A percentile compares a stretch with the other conserved stretches of the same genome.
Conservation (phyloP, 2,329 filamentous ascomycete genomes). For the Fusarium temperatum region DNA sequence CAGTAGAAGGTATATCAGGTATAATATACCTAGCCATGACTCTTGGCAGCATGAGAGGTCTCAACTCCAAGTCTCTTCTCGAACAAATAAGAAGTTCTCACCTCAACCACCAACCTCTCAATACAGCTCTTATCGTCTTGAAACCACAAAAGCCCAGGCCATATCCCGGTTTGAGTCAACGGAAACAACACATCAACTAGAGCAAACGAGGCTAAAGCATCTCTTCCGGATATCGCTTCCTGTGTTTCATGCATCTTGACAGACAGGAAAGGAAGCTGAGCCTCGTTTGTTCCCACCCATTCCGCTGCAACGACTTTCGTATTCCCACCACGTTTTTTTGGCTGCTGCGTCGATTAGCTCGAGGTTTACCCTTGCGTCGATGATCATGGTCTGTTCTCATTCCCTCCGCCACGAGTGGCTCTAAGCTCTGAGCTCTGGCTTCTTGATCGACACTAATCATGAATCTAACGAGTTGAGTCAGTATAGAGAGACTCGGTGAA, state of each 20-base stretch:
- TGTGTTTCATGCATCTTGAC: constrained; percentile 13
- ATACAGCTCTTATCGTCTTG: background rate
- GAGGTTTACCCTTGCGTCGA: background rate
- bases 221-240: constrained; percentile 13
- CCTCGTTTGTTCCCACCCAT: constrained; percentile 27
- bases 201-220: constrained; percentile 1
- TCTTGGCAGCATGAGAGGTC: background rate
- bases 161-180: constrained; percentile 24
- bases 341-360: constrained; percentile 2
- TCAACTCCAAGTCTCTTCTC: background rate
- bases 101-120: constrained; percentile 1
- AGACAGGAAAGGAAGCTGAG: constrained; percentile 10
- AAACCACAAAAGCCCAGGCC: constrained; percentile 34
- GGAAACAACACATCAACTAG: constrained; percentile 19
- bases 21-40: background rate
- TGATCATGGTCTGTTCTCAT: background rate
- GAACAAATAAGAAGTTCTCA: background rate
- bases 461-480: background rate
- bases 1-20: background rate
- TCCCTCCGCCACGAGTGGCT: background rate
- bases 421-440: background rate
- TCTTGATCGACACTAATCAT: background rate
- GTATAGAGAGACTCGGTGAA: background rate
- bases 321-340: constrained; percentile 4
- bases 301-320: constrained; percentile 32